Conservation (phyloP, 768 basidiomycete genomes). For the Astraeus odoratus region DNA sequence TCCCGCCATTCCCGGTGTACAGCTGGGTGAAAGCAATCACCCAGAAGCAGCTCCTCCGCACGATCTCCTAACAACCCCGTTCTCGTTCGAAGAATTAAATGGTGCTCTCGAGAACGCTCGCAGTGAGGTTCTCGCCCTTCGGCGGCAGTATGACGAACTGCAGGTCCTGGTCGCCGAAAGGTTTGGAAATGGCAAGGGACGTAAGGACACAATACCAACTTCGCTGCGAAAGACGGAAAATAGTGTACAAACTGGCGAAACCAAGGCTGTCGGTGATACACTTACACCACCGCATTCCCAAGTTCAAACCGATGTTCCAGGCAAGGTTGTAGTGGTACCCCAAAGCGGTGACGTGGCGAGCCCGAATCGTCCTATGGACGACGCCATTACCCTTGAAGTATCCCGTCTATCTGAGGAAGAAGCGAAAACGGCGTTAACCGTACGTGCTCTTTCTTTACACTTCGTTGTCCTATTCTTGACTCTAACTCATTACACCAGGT, state of each 20-base stretch:
- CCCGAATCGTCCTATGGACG: background rate
- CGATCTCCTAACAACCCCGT: slow-evolving; percentile 2
- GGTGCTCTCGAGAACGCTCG: slow-evolving; percentile 16
- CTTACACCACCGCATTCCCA: background rate
- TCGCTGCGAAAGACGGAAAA: background rate
- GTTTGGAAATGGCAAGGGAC: background rate
- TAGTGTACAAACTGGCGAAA: background rate
- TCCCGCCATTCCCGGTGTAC: background rate
- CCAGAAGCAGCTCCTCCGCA: background rate
- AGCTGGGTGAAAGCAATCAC: background rate
- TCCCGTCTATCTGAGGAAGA: slow-evolving; percentile 16
- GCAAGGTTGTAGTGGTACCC: background rate
- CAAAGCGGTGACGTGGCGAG: background rate
- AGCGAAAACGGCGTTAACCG: slow-evolving; percentile 15
- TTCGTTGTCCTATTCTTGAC: background rate
- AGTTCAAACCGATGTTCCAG: background rate
- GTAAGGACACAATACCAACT: no score
- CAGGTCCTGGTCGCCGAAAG: slow-evolving; percentile 12
- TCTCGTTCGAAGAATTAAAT: slow-evolving; percentile 22
- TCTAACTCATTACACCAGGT: slow-evolving; percentile 9
- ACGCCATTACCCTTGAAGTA: slow-evolving; percentile 11
- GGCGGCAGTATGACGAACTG: slow-evolving; percentile 21
- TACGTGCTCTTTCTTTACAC: slow-evolving; percentile 8
- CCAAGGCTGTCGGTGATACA: no score
- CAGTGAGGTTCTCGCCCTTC: slow-evolving; percentile 20